Percentiles rank a stretch among this genome's conserved stretches.
Evolutionary conservation across 352 stramenopile species (phyloP).

Genomic region (Globisporangium nunn): DNA sequence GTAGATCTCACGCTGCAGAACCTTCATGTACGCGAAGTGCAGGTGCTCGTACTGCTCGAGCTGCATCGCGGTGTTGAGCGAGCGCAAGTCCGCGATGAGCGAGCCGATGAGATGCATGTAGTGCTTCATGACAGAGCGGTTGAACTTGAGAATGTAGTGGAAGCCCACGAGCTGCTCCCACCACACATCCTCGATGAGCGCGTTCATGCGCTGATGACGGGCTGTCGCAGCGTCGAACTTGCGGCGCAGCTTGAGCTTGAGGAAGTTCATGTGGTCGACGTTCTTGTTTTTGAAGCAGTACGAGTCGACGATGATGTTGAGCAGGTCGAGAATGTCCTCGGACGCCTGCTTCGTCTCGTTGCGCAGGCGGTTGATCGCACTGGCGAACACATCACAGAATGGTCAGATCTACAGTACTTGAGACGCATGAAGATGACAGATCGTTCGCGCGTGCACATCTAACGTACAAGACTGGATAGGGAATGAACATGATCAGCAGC

Average conservation of each 20-base stretch:
- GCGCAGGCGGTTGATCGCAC: conserved; percentile 47
- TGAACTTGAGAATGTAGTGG: conserved; percentile 60
- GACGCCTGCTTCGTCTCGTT: conserved; percentile 38
- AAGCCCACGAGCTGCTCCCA: conserved; percentile 79
- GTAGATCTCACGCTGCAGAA: conserved; percentile 77
- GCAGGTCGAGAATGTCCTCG: conserved; percentile 57
- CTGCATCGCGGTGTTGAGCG: conserved; percentile 74
- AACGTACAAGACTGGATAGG: conserved; percentile 73
- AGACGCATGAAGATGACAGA: neutral
- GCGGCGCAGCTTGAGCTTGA: conserved; percentile 59
- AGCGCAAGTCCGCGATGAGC: conserved; percentile 54
- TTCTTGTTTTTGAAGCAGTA: conserved; percentile 89
- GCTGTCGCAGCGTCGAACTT: conserved; percentile 55
- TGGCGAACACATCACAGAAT: conserved; percentile 9
- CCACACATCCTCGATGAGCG: conserved; percentile 64
- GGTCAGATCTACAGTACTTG: neutral
- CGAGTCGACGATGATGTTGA: conserved; percentile 78
- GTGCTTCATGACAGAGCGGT: conserved; percentile 57
- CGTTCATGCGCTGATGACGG: conserved; percentile 51
- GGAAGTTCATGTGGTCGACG: conserved; percentile 76
- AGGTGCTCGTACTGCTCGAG: conserved; percentile 68
- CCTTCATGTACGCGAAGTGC: conserved; percentile 73
- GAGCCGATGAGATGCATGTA: conserved; percentile 61
- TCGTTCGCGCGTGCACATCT: neutral
- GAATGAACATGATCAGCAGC: conserved; percentile 65